Evolutionary conservation across 192 early-diverging fungal genomes (phyloP), one percentile per base, ranked within the genome.

Genomic region (Coemansia sp.): DNA sequence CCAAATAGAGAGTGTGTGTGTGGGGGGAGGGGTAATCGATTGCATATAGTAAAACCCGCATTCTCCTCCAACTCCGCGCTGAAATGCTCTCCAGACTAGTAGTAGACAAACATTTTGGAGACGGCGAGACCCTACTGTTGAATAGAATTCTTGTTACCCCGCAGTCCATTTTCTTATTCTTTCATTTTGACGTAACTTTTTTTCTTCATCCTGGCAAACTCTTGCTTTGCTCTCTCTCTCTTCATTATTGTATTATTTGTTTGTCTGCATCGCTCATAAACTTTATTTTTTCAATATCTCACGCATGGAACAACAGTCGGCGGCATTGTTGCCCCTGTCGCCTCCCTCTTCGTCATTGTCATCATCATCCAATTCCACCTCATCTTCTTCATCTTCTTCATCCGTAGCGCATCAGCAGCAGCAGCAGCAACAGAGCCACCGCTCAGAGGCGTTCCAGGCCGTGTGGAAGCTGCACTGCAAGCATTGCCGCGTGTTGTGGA

Each of bases 391-490:
- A 42, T 42, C 6, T 42, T 46, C 43, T 6, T 46, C 43, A 8
- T 22, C 43, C 6, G 7, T 22, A 12, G 22, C 46, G 0, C 43
- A 19, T 46, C 43, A 22, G n/a, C 43, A 46, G 46, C 46, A 47
- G 51, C 31, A 20, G 37, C 43, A 46, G 43, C 43, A 46, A 19
- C 43, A 24, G 17, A 32, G 51, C 17, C 71, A 62, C 37, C 69
- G 65, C 45, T 36, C 54, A n/a, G 69, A 81, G 53, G 47, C 74
- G 11, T 82, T 76, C 15, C 79, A 82, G 60, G 79, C 79, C 1
- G 74, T 82, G n/a, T 82, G 79, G 79, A 58, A 59, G 61, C 66
- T 82, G 59, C 53, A 68, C 37, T 82, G 79, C 67, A 76, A 76
- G 45, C 74, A 82, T 45, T 82, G 74, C 57, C 38, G 54, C 38